Evolutionary conservation across 139 green algal genomes (phyloP), one percentile per base, ranked within the genome.

Genomic region (Nannochloris sp.): DNA sequence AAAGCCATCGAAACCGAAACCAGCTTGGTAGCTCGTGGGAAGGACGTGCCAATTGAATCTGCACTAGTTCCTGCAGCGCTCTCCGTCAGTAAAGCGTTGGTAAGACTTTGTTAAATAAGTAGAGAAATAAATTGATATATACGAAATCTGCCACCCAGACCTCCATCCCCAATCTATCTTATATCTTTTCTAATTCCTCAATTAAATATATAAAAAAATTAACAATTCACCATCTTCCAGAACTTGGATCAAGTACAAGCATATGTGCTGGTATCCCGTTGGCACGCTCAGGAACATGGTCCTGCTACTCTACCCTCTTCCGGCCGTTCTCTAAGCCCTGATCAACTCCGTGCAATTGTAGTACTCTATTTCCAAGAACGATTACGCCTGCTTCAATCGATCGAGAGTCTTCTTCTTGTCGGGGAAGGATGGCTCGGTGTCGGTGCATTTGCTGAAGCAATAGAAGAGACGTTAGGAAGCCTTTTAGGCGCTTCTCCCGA

Each of bases 221-320:
- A 45, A 45, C 9, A 45, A 45, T 12, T 45, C 9, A 19, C 37
- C 9, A 12, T 9, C 32, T 2, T 70, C 33, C 70, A 85, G 78
- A 58, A 72, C 14, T 48, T 90, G 39, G 83, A 90, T 65, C 76
- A 90, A 69, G 44, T 89, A 6, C 83, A 90, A 57, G 53, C 72
- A 3, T 85, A 89, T 59, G 68, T 90, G 4, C 62, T 90, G 62
- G 61, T 90, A 9, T 78, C 74, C 53, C 81, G 83, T 9, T 89
- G 74, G 71, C 37, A 45, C 9, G 37, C 37, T 19, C 24, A 79
- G 10, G 46, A 33, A 1, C 35, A 38, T 23, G 3, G 24, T 15
- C 4, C 14, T 12, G 64, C 38, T n/a, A 34, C 45, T 24, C 32
- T 42, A 14, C 4, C 8, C 36, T 15, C 4, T 34, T n/a, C 3